Conservation (phyloP, 1,139 yeast genomes). For the Candida anutae region DNA sequence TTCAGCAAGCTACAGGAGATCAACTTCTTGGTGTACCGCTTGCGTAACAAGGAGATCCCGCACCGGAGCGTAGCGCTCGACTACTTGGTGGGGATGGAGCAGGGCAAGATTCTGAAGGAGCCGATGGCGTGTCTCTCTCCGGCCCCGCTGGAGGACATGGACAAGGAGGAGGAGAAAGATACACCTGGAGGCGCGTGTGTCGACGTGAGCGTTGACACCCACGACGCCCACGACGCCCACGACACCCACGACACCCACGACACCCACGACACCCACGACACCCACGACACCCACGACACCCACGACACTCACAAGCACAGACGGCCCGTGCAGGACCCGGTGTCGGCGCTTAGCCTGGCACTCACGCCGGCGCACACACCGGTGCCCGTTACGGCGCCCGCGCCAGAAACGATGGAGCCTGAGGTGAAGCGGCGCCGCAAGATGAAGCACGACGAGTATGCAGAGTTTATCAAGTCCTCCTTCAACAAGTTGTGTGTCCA, state of each 20-base stretch:
- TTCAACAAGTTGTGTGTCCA: slow-evolving; percentile 2
- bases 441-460: slow-evolving; percentile 2
- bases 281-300: too few species aligned
- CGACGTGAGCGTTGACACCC: not conserved
- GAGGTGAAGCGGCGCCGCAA: slow-evolving; percentile 1
- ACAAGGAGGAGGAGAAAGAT: not conserved
- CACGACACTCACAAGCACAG: too few species aligned
- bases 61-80: slow-evolving; percentile 10
- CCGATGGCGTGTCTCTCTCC: not conserved
- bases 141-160: not conserved
- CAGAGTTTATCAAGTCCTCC: slow-evolving; percentile 4
- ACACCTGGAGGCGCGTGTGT: not conserved
- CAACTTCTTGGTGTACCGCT: slow-evolving; percentile 11
- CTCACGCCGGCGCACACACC: not conserved
- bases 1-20: slow-evolving; percentile 12
- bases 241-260: not conserved
- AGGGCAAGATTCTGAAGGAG: slow-evolving; percentile 1
- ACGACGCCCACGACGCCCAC: not conserved
- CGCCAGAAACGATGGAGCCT: slow-evolving; percentile 1
- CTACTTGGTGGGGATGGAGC: slow-evolving; percentile 9
- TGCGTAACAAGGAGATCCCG: slow-evolving; percentile 11
- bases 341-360: not conserved
- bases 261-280: too few species aligned
- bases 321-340: not conserved
- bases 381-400: not conserved